These are phyloP conservation scores for Arabidopsis thaliana DNA, from an alignment of 345 rosid species.

Conservation along the genomic window TAIR10.1 NC_003071.7:10720001-10720500, in stretches of 20 bases:
- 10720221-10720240: neutral
- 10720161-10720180: conserved; percentile 5
- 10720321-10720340: conserved; percentile 4
- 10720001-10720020: conserved; percentile 11
- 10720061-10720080: conserved; percentile 2
- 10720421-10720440: conserved; percentile 3
- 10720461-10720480: neutral
- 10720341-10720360: conserved; percentile 10
- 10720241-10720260: neutral
- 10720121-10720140: conserved; percentile 4
- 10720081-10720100: neutral
- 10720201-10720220: conserved; percentile 3
- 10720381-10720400: conserved; percentile 15
- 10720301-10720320: conserved; percentile 25
- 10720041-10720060: conserved; percentile 11
- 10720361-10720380: neutral
- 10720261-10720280: conserved; percentile 18
- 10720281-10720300: conserved; percentile 3
- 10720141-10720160: conserved; percentile 16
- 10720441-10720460: conserved; percentile 15
- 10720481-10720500: neutral
- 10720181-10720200: conserved; percentile 10
- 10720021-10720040: conserved; percentile 14
- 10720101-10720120: conserved; percentile 4
- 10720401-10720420: conserved; percentile 19